Evolutionary conservation across 352 stramenopile species (phyloP).

Genomic region (Phytophthora pseudosyringae): DNA sequence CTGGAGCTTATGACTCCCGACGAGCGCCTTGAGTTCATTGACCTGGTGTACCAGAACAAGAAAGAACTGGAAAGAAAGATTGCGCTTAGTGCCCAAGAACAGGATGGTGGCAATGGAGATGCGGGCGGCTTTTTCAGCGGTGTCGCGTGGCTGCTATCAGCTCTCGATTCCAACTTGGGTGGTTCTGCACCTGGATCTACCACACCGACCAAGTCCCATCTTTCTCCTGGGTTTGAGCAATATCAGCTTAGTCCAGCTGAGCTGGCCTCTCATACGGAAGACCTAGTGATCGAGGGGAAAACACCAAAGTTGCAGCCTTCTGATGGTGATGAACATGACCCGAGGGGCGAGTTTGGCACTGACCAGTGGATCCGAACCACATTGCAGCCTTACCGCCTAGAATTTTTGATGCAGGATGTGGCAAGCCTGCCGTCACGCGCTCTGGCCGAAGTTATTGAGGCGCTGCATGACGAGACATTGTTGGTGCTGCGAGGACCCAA

Average conservation of each 20-base stretch:
- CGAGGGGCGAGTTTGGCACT: constrained; percentile 48
- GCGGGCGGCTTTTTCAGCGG: constrained; percentile 72
- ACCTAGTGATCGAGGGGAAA: constrained; percentile 52
- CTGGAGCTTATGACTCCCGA: constrained; percentile 53
- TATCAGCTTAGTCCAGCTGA: constrained; percentile 47
- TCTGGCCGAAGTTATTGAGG: constrained; percentile 57
- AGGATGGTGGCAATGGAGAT: constrained; percentile 22
- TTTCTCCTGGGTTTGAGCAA: constrained; percentile 40
- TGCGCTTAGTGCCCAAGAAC: constrained; percentile 44
- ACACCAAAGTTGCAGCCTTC: constrained; percentile 17
- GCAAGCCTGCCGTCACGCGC: constrained; percentile 51
- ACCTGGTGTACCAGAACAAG: constrained; percentile 66
- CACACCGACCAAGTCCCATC: constrained; percentile 20
- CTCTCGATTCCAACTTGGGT: constrained; percentile 59
- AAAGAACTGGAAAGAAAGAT: constrained; percentile 58
- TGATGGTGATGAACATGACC: constrained; percentile 16
- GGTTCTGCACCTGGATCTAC: constrained; percentile 22
- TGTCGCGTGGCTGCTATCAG: constrained; percentile 74
- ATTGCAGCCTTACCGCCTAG: constrained; percentile 72
- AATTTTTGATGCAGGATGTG: constrained; percentile 67
- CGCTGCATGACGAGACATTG: constrained; percentile 63
- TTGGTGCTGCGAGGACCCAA: constrained; percentile 39
- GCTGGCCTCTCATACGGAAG: constrained; percentile 52
- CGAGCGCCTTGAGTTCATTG: constrained; percentile 62
- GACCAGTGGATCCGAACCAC: constrained; percentile 66